Percentiles rank a stretch among this genome's conserved stretches.
phyloP scores from a whole-genome alignment of 139 green algal species.

The Chlamydomonas schloesseri region DNA sequence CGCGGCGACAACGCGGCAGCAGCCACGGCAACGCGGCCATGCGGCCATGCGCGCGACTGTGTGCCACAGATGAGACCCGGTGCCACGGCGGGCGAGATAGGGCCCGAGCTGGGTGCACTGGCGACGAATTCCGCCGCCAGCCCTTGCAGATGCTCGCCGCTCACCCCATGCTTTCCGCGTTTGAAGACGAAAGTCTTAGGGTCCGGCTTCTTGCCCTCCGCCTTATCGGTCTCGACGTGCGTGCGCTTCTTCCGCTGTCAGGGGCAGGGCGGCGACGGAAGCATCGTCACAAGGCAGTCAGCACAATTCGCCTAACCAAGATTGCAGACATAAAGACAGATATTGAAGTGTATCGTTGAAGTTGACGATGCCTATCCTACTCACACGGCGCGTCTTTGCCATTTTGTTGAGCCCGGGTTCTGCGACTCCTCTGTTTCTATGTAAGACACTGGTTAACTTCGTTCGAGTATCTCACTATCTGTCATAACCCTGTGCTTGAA shows the following conservation, averaged over 20 bases:
- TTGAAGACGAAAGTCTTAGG: constrained; percentile 89
- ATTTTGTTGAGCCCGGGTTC: too few relatives aligned
- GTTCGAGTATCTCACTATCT: too few relatives aligned
- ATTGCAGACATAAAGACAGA: neutral
- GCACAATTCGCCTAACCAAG: neutral
- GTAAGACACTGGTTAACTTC: too few relatives aligned
- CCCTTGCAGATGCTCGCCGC: neutral
- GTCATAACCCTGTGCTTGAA: too few relatives aligned
- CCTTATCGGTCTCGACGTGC: constrained; percentile 68
- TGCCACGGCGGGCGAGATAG: too few relatives aligned
- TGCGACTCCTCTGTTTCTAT: too few relatives aligned
- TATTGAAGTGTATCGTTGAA: neutral
- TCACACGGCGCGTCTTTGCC: neutral
- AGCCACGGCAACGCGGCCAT: too few relatives aligned
- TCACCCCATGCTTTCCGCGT: constrained; percentile 76
- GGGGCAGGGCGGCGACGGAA: neutral
- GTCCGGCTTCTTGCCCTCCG: constrained; percentile 75
- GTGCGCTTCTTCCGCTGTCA: constrained; percentile 90
- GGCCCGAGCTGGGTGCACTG: too few relatives aligned
- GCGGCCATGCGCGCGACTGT: too few relatives aligned
- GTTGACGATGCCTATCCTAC: neutral
- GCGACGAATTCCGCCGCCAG: too few relatives aligned
- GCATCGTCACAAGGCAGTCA: neutral
- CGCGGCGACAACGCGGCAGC: too few relatives aligned
- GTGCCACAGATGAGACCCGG: too few relatives aligned